Evolutionary conservation across 495 filamentous ascomycete species (phyloP).

Genomic region (Astrothelium subdiscretum): DNA sequence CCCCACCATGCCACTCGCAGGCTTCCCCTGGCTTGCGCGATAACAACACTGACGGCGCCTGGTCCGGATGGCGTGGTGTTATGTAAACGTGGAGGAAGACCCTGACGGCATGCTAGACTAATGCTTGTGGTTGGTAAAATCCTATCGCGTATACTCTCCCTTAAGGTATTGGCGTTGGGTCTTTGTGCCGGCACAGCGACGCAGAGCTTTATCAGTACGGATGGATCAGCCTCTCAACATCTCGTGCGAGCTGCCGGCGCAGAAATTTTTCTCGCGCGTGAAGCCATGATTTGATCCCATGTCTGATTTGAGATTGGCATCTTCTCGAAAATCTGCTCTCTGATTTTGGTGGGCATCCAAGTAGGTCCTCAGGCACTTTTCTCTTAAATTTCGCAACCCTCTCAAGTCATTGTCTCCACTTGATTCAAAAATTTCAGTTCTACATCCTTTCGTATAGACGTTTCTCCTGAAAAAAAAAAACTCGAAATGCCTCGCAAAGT

Average conservation of each 20-base stretch:
- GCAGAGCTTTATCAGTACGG: neutral
- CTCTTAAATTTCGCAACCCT: neutral
- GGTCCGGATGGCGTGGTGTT: too few relatives aligned
- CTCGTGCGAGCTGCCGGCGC: too few relatives aligned
- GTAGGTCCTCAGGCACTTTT: neutral
- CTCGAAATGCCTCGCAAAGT: constrained; percentile 10
- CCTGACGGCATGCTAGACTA: neutral
- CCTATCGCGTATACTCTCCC: neutral
- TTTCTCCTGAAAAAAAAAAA: neutral
- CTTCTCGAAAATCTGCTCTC: too few relatives aligned
- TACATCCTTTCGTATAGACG: too few relatives aligned
- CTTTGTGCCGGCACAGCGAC: neutral
- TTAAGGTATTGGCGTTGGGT: neutral
- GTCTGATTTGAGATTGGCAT: too few relatives aligned
- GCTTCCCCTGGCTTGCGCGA: neutral
- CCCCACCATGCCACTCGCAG: neutral
- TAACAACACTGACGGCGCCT: neutral
- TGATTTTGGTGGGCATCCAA: too few relatives aligned
- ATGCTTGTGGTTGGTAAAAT: neutral
- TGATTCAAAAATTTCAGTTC: too few relatives aligned
- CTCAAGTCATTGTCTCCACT: neutral
- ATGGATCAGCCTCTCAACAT: neutral
- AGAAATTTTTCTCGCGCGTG: too few relatives aligned
- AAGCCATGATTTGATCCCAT: too few relatives aligned
- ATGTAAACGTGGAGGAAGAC: neutral